Percentiles rank a stretch among this genome's conserved stretches.
Conservation (phyloP, 2,329 filamentous ascomycete genomes). For the Seiridium unicorne region DNA sequence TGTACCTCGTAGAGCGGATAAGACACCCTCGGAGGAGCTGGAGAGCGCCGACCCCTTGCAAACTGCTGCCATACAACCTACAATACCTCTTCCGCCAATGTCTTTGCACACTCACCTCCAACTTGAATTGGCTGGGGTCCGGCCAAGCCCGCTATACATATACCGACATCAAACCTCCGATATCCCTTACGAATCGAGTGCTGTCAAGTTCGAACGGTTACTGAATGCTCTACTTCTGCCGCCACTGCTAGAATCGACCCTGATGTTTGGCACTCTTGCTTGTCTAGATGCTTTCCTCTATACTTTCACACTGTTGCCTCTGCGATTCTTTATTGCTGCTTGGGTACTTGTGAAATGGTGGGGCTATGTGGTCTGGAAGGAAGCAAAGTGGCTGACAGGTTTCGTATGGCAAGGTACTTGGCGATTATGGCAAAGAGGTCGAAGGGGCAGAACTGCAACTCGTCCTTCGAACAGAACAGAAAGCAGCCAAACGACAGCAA, state of each 20-base stretch:
- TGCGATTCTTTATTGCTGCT: slow-evolving; percentile 81
- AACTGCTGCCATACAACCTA: slow-evolving; percentile 51
- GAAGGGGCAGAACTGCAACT: slow-evolving; percentile 39
- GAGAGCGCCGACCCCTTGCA: slow-evolving; percentile 22
- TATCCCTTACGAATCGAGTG: slow-evolving; percentile 84
- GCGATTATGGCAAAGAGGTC: slow-evolving; percentile 68
- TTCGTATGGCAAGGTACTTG: slow-evolving; percentile 81
- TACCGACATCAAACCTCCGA: slow-evolving; percentile 56
- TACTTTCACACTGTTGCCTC: slow-evolving; percentile 90
- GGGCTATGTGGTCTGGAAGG: slow-evolving; percentile 68
- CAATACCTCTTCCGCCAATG: slow-evolving; percentile 64
- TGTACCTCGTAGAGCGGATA: slow-evolving; percentile 14
- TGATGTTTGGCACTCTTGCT: slow-evolving; percentile 85
- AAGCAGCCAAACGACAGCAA: slow-evolving; percentile 21
- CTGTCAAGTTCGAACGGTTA: slow-evolving; percentile 86
- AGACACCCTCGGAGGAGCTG: neutral
- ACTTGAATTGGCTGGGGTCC: slow-evolving; percentile 60
- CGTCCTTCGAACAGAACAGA: slow-evolving; percentile 17
- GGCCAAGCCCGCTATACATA: slow-evolving; percentile 65
- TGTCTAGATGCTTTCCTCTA: slow-evolving; percentile 97
- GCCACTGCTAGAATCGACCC: slow-evolving; percentile 75
- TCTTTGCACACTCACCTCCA: slow-evolving; percentile 65
- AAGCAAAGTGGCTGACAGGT: slow-evolving; percentile 66
- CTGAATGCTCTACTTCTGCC: slow-evolving; percentile 86
- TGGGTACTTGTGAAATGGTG: slow-evolving; percentile 78